Base-by-base conservation (phyloP, 164 flowering plant genomes). In the Pachysandra terminalis region DNA sequence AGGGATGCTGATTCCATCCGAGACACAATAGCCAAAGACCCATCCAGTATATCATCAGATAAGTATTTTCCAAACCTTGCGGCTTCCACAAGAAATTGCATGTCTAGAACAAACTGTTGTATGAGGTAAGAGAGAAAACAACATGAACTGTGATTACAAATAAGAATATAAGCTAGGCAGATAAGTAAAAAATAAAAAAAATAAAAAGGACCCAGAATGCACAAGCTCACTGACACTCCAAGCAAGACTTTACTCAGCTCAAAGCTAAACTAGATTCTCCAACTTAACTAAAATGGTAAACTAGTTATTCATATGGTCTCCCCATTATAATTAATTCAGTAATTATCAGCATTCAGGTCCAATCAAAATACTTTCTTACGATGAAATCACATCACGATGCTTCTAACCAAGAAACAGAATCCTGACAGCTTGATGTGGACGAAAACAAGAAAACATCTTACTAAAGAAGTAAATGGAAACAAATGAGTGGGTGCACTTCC, bases 81-180 rank as follows among this genome's bases (percentile, higher is more conserved):
- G 9, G 83, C 71, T 71, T 85, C 87, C 64, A 74, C 79, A 62
- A 86, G 79, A 71, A 88, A 88, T 61, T 84, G 83, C 58, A 82
- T 56, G 56, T 86, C 89, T 68, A 88, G 22, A 57, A 79, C 63
- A 68, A 86, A 78, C 93, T 86, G 83, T 72, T 49, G n/a, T 19
- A 61, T 19, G 32, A 26, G 56, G 15, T 9, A 48, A 22, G 41
- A n/a, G 32, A 67, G 72, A 21, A 56, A 66, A 56, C 12, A 45
- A 59, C 28, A 41, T 45, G 7, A 76, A 49, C 19, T 5, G n/a
- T 48, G 13, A 24, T 51, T 40, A 57, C 12, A 51, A 26, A 35
- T 52, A 28, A 53, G 37, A 32, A 32, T 32, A 32, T 32, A 32
- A 32, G 37, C 24, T n/a, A n/a, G 24, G 19, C 13, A 68, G 45